Percentiles rank a stretch among this genome's conserved stretches.
Conservation (phyloP, 2,329 filamentous ascomycete genomes). For the Cercospora zeae-maydis region DNA sequence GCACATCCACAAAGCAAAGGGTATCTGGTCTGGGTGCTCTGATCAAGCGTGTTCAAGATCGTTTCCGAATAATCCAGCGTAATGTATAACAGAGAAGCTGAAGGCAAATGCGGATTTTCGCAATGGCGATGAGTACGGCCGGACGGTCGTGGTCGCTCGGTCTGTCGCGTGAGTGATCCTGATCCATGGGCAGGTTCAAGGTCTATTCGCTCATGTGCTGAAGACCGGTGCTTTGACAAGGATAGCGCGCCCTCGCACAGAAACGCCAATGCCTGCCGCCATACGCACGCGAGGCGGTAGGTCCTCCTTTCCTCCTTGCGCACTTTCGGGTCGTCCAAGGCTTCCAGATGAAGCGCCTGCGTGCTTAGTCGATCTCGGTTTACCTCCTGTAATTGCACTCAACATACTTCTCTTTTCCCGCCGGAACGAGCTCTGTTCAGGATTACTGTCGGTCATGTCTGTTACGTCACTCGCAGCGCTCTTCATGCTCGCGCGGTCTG, state of each 20-base stretch:
- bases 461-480: conserved; percentile 37
- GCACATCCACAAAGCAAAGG: conserved; percentile 6
- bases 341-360: conserved; percentile 36
- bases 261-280: conserved; percentile 47
- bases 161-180: not conserved
- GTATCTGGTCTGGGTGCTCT: conserved; percentile 11
- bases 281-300: conserved; percentile 46
- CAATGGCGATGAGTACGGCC: not conserved
- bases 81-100: conserved; percentile 2
- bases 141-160: not conserved
- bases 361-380: conserved; percentile 40
- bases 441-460: conserved; percentile 30
- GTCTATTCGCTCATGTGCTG: conserved; percentile 25
- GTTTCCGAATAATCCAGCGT: not conserved
- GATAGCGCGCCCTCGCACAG: conserved; percentile 48
- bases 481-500: conserved; percentile 41
- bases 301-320: conserved; percentile 41
- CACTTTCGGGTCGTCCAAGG: conserved; percentile 42
- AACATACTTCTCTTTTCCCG: conserved; percentile 43
- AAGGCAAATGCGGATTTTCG: not conserved
- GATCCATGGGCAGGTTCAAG: not conserved
- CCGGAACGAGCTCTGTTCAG: conserved; percentile 18
- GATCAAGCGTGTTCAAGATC: not conserved
- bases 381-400: conserved; percentile 41
- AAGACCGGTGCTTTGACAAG: conserved; percentile 50